These are phyloP conservation scores for Penicillium sp. DNA, from an alignment of 2,329 filamentous ascomycete species.

Conservation along the genomic window DNA sequence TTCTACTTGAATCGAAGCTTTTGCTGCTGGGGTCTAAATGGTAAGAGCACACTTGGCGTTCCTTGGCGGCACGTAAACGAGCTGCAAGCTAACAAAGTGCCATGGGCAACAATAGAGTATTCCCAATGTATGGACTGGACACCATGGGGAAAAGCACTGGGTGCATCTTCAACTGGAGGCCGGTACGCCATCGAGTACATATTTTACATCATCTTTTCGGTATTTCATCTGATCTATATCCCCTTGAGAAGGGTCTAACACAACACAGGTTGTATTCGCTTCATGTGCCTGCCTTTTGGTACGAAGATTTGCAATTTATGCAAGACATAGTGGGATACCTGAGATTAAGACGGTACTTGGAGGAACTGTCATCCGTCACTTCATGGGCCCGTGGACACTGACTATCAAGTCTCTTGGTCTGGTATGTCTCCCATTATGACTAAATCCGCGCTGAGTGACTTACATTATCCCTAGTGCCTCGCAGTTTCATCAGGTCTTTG, in stretches of 20 bases:
- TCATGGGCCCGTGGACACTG: constrained; percentile 87
- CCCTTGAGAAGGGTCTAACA: constrained; percentile 30
- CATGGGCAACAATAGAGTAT: constrained; percentile 56
- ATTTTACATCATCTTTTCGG: constrained; percentile 83
- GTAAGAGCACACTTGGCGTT: constrained; percentile 39
- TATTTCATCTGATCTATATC: constrained; percentile 52
- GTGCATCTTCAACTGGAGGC: constrained; percentile 68
- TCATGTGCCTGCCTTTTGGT: constrained; percentile 79
- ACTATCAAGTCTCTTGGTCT: constrained; percentile 87
- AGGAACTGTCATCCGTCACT: constrained; percentile 87
- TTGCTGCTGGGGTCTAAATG: constrained; percentile 90
- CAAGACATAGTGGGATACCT: constrained; percentile 93
- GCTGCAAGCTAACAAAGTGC: constrained; percentile 23
- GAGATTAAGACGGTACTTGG: constrained; percentile 97
- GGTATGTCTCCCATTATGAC: constrained; percentile 56
- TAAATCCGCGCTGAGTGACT: constrained; percentile 17
- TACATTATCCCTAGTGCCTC: constrained; percentile 68
- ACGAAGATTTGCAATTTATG: constrained; percentile 81
- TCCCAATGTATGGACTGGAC: constrained; percentile 87
- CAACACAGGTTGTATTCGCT: constrained; percentile 73
- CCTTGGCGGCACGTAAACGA: background rate
- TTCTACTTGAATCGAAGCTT: constrained; percentile 93
- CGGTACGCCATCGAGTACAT: constrained; percentile 86
- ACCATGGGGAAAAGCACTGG: constrained; percentile 78
- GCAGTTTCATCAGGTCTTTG: constrained; percentile 94